A percentile compares a stretch with the other conserved stretches of the same genome.
phyloP scores from a whole-genome alignment of 345 rosid species.

The Moringa oleifera region DNA sequence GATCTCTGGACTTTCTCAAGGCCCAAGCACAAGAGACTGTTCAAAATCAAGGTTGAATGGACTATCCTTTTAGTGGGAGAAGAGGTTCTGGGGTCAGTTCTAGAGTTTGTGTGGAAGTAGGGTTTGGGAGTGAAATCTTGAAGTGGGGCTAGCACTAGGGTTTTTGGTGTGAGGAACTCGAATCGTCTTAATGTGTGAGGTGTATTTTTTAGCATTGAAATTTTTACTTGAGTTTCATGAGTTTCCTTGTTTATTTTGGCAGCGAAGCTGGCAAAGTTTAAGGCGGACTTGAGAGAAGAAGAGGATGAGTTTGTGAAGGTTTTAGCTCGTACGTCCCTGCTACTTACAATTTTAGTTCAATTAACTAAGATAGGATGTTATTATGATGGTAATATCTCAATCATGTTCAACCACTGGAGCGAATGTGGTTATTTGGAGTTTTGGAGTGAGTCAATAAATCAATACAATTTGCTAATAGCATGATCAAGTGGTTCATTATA shows the following conservation, averaged over 20 bases:
- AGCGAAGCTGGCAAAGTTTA: slow-evolving; percentile 53
- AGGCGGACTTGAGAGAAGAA: slow-evolving; percentile 63
- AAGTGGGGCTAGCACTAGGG: slow-evolving; percentile 10
- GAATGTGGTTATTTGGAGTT: not conserved
- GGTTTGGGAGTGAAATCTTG: slow-evolving; percentile 15
- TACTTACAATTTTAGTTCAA: not conserved
- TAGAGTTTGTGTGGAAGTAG: slow-evolving; percentile 14
- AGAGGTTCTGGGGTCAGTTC: not conserved
- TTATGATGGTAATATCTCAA: not conserved
- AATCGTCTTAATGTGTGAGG: not conserved
- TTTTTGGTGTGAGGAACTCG: slow-evolving; percentile 1
- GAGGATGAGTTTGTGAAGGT: slow-evolving; percentile 76
- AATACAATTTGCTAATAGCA: not conserved
- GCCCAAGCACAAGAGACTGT: slow-evolving; percentile 43
- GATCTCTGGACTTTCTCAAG: slow-evolving; percentile 39
- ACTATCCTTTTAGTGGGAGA: not conserved
- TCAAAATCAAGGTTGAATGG: slow-evolving; percentile 45
- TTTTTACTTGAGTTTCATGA: not conserved
- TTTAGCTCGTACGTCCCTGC: slow-evolving; percentile 45
- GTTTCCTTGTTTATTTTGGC: slow-evolving; percentile 10
- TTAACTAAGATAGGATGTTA: not conserved
- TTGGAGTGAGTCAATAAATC: too few relatives aligned
- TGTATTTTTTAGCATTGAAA: not conserved
- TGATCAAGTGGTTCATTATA: not conserved
- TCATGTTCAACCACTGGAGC: not conserved